A percentile compares a stretch with the other conserved stretches of the same genome.
Conservation (phyloP, 208 protist genomes). For the Tritrichomonas musculus region DNA sequence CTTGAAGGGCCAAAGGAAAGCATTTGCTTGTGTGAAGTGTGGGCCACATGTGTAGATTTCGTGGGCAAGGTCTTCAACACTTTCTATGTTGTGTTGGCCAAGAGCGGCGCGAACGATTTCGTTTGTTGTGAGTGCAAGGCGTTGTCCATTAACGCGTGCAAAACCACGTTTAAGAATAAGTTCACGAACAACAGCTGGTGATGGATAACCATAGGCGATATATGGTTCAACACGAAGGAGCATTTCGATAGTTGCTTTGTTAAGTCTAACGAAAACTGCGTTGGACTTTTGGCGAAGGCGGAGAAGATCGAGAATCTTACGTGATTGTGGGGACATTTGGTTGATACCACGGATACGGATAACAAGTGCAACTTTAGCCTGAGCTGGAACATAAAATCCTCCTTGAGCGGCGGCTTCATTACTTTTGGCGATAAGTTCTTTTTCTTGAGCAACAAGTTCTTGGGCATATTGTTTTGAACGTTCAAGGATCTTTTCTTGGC, state of each 20-base stretch:
- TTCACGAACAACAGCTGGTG: constrained; percentile 83
- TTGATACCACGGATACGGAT: constrained; percentile 98
- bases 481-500: constrained; percentile 88
- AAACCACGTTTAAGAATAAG: constrained; percentile 98
- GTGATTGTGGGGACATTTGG: constrained; percentile 83
- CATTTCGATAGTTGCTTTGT: constrained; percentile 99
- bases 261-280: constrained; percentile 95
- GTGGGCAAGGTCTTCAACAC: constrained; percentile 98
- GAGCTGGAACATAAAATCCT: constrained; percentile 83
- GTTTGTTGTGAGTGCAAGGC: constrained; percentile 88
- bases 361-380: constrained; percentile 97
- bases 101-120: constrained; percentile 83
- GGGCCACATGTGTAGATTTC: constrained; percentile 96
- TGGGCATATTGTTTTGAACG: constrained; percentile 75
- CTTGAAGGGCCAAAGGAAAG: constrained; percentile 98
- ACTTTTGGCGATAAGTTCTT: constrained; percentile 66
- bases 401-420: constrained; percentile 74
- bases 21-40: constrained; percentile 91
- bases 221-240: constrained; percentile 93
- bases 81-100: constrained; percentile 84
- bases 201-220: constrained; percentile 94
- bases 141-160: constrained; percentile 88
- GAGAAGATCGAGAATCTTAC: constrained; percentile 97
- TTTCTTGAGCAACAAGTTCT: constrained; percentile 79
- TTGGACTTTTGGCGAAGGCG: constrained; percentile 98